phyloP scores from a whole-genome alignment of 2,329 filamentous ascomycete species.

The Cadophora sp. region DNA sequence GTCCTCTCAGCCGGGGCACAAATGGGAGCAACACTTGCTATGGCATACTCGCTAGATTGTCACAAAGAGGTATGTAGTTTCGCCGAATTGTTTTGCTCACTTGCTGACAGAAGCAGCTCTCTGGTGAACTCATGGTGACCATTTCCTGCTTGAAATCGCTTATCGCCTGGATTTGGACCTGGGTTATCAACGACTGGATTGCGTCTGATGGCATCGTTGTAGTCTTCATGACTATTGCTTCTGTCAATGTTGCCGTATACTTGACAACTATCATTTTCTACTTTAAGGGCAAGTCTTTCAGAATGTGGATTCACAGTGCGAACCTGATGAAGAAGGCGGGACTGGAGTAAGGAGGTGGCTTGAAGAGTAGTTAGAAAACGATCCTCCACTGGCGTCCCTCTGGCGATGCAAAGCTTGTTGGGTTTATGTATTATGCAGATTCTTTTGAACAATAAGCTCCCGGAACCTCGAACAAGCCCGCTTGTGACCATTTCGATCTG shows the following conservation, averaged over 20 bases:
- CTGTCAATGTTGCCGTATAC: constrained; percentile 31
- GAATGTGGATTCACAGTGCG: constrained; percentile 29
- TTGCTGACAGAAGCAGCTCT: constrained; percentile 39
- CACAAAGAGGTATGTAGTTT: neutral
- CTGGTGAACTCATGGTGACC: constrained; percentile 43
- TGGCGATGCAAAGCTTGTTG: neutral
- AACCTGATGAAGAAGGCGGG: constrained; percentile 27
- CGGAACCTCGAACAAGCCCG: neutral
- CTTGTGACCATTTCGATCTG: neutral
- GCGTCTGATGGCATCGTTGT: constrained; percentile 25
- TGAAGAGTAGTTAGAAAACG: neutral
- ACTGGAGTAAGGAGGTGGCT: constrained; percentile 16
- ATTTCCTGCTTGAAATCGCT: constrained; percentile 39
- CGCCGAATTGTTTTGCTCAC: constrained; percentile 38
- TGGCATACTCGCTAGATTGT: neutral
- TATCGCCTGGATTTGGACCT: constrained; percentile 43
- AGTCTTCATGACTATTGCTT: constrained; percentile 31
- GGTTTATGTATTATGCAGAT: neutral
- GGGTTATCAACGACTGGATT: constrained; percentile 37
- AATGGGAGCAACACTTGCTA: neutral
- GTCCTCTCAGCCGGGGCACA: constrained; percentile 22
- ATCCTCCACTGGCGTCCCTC: too few relatives aligned
- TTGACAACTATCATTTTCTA: constrained; percentile 26
- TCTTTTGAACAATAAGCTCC: neutral
- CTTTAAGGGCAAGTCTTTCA: constrained; percentile 33